A percentile compares a stretch with the other conserved stretches of the same genome.
These are phyloP conservation scores for Coix lacrymajobi DNA, from an alignment of 176 grass and related monocot genomes.

Conservation along the genomic window DNA sequence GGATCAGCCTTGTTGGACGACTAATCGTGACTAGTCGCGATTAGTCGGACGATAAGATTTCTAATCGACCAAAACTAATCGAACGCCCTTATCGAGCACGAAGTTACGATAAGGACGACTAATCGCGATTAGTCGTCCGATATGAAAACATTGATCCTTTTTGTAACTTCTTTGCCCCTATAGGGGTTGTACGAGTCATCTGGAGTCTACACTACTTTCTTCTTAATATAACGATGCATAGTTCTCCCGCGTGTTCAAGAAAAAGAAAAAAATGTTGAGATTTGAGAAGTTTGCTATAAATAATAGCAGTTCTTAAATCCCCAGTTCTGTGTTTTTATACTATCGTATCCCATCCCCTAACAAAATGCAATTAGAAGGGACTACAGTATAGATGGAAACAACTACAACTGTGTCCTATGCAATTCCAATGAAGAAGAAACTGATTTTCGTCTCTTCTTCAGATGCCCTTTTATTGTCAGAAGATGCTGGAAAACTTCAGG, in stretches of 20 bases:
- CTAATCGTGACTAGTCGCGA: no score
- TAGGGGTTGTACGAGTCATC: background rate
- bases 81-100: no score
- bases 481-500: background rate
- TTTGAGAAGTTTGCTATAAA: background rate
- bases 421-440: background rate
- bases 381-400: background rate
- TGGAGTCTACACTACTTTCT: background rate
- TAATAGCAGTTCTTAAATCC: background rate
- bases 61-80: no score
- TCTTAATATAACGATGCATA: background rate
- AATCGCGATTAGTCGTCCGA: no score
- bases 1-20: no score
- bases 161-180: background rate
- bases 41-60: no score
- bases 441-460: background rate
- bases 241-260: background rate
- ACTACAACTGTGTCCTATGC: background rate
- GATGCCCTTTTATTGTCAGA: background rate
- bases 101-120: no score
- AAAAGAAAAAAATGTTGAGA: background rate
- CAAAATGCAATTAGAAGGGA: background rate
- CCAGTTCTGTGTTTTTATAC: background rate
- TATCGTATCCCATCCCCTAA: background rate
- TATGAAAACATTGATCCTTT: no score